Percentiles rank a stretch among this genome's conserved stretches.
phyloP scores from a whole-genome alignment of 2,329 filamentous ascomycete genomes.

The Cryphonectria carpinicola region DNA sequence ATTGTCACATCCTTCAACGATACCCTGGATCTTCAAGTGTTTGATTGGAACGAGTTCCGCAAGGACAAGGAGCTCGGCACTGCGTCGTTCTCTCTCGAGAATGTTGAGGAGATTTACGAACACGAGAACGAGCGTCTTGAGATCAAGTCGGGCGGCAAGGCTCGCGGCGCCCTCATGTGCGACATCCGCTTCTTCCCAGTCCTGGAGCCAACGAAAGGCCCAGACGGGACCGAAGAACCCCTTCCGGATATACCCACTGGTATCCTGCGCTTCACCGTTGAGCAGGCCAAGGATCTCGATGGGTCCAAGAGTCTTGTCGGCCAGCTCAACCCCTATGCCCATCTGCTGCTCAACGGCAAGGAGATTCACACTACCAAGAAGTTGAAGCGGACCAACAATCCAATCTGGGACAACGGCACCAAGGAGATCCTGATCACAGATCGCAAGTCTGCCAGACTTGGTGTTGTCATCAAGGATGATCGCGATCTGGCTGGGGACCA shows the following conservation, averaged over 20 bases:
- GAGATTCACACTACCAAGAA: slow-evolving; percentile 88
- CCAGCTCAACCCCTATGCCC: slow-evolving; percentile 86
- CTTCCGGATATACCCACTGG: slow-evolving; percentile 90
- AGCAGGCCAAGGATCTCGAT: slow-evolving; percentile 96
- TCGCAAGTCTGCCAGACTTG: slow-evolving; percentile 85
- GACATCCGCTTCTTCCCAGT: slow-evolving; percentile 97
- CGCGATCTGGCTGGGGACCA: slow-evolving; percentile 83
- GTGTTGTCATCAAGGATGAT: slow-evolving; percentile 93
- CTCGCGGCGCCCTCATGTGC: slow-evolving; percentile 76
- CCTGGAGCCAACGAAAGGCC: slow-evolving; percentile 69
- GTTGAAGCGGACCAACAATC: slow-evolving; percentile 95
- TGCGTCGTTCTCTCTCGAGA: slow-evolving; percentile 83
- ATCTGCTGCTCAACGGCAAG: slow-evolving; percentile 87
- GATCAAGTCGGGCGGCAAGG: slow-evolving; percentile 80
- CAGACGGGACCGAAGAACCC: slow-evolving; percentile 78
- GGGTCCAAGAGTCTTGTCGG: slow-evolving; percentile 90
- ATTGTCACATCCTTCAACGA: slow-evolving; percentile 92
- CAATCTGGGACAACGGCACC: slow-evolving; percentile 89
- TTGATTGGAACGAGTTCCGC: slow-evolving; percentile 92
- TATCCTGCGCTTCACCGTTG: slow-evolving; percentile 89
- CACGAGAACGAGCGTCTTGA: slow-evolving; percentile 87
- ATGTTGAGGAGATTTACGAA: slow-evolving; percentile 74
- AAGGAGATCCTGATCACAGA: slow-evolving; percentile 97
- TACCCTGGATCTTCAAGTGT: slow-evolving; percentile 80
- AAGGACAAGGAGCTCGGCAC: slow-evolving; percentile 95